These are phyloP conservation scores for Pythium rhizo-oryzae DNA, from an alignment of 352 stramenopile species.

Conservation along the genomic window DNA sequence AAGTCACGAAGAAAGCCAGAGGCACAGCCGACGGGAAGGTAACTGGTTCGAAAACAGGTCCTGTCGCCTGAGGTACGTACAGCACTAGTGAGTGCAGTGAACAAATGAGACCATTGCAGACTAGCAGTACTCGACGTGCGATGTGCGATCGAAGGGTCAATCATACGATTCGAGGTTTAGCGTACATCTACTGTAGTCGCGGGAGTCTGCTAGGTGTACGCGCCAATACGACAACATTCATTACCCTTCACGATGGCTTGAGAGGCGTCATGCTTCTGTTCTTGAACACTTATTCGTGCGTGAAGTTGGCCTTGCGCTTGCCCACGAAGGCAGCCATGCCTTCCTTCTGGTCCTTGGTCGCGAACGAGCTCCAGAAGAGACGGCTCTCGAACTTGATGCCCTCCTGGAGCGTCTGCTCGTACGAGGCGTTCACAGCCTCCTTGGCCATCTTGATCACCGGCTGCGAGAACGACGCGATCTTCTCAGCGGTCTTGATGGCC, in stretches of 20 bases:
- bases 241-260: background rate
- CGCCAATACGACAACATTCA: constrained; percentile 3
- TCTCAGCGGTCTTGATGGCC: constrained; percentile 95
- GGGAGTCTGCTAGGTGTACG: background rate
- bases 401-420: constrained; percentile 94
- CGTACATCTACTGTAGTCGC: background rate
- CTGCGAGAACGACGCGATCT: constrained; percentile 96
- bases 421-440: constrained; percentile 94
- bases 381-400: constrained; percentile 96
- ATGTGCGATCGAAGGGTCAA: background rate
- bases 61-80: constrained; percentile 9
- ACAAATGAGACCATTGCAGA: no score
- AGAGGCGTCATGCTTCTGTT: background rate
- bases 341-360: constrained; percentile 93
- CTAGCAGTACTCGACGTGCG: background rate
- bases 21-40: background rate
- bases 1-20: constrained; percentile 20
- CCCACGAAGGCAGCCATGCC: constrained; percentile 98
- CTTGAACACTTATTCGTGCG: constrained; percentile 81
- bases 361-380: constrained; percentile 98
- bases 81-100: background rate
- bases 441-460: constrained; percentile 97
- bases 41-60: background rate
- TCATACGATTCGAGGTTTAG: background rate
- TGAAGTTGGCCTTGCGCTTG: constrained; percentile 97